These are phyloP conservation scores for Cutaneotrichosporon sp. DNA, from an alignment of 1,284 basidiomycete genomes.

Conservation along the genomic window DNA sequence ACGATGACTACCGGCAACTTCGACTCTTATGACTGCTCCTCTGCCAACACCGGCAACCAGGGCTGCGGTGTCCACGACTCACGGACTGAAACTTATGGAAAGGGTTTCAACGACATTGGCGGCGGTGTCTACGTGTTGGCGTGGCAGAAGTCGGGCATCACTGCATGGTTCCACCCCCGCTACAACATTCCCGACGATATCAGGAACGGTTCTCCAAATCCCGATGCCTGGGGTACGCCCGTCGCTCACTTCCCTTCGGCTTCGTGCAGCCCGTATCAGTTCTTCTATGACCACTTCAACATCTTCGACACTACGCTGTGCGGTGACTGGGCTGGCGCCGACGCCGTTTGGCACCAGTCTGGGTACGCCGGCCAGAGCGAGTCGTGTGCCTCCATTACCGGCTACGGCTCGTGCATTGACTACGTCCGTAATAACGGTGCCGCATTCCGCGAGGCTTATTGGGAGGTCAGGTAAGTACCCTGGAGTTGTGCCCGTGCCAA, in stretches of 20 bases:
- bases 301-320: slow-evolving; percentile 50
- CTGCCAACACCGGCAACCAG: slow-evolving; percentile 47
- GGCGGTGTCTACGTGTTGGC: slow-evolving; percentile 56
- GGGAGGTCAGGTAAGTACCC: slow-evolving; percentile 35
- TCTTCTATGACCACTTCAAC: slow-evolving; percentile 71
- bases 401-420: slow-evolving; percentile 67
- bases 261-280: slow-evolving; percentile 65
- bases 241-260: slow-evolving; percentile 67
- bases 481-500: no score
- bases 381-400: slow-evolving; percentile 75
- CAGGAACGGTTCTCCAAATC: slow-evolving; percentile 60
- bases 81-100: slow-evolving; percentile 41
- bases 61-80: slow-evolving; percentile 47
- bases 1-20: slow-evolving; percentile 52
- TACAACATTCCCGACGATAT: slow-evolving; percentile 69
- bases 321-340: slow-evolving; percentile 73
- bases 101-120: slow-evolving; percentile 45
- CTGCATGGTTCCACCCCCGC: slow-evolving; percentile 75
- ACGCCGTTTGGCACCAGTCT: slow-evolving; percentile 48
- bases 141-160: slow-evolving; percentile 67
- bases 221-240: slow-evolving; percentile 67
- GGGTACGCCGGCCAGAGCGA: neutral
- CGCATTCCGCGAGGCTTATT: slow-evolving; percentile 72
- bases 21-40: slow-evolving; percentile 44
- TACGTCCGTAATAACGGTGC: slow-evolving; percentile 67